Evolutionary conservation across 2,329 filamentous ascomycete genomes (phyloP).

Genomic region (Orbilia quercus): DNA sequence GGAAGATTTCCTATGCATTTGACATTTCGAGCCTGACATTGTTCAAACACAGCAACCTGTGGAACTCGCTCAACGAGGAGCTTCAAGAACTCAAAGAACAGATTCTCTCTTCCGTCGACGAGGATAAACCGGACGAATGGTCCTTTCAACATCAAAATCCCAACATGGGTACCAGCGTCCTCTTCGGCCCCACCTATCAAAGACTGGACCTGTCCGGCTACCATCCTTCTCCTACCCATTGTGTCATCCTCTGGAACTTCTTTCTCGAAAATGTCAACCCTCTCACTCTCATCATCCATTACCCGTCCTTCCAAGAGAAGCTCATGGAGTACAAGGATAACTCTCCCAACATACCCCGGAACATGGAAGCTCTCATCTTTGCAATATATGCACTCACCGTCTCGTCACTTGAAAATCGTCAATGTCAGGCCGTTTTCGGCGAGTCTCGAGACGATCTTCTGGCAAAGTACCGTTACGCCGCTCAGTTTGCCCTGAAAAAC

Average conservation of each 20-base stretch:
- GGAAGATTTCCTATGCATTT: no score
- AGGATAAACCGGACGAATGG: constrained; percentile 43
- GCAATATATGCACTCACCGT: constrained; percentile 72
- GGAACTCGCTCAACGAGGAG: constrained; percentile 50
- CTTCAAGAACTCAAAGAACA: constrained; percentile 53
- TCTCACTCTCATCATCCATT: constrained; percentile 76
- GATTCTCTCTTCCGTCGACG: constrained; percentile 36
- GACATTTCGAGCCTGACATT: no score
- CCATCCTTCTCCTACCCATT: constrained; percentile 74
- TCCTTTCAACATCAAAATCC: constrained; percentile 8
- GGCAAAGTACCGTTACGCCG: constrained; percentile 69
- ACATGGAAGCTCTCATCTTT: constrained; percentile 76
- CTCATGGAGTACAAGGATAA: constrained; percentile 61
- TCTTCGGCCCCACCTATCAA: constrained; percentile 45
- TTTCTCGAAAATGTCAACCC: constrained; percentile 81
- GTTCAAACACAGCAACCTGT: constrained; percentile 39
- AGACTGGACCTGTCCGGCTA: constrained; percentile 65
- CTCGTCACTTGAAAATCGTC: constrained; percentile 70
- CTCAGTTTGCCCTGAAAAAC: constrained; percentile 74
- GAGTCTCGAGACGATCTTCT: constrained; percentile 68
- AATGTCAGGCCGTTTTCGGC: constrained; percentile 68
- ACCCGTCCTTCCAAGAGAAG: constrained; percentile 69
- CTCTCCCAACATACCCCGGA: constrained; percentile 68
- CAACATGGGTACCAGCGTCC: constrained; percentile 20
- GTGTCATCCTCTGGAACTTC: constrained; percentile 78